Evolutionary conservation across 2,329 filamentous ascomycete species (phyloP), one percentile per base, ranked within the genome.

Genomic region (Colletotrichum sp.): DNA sequence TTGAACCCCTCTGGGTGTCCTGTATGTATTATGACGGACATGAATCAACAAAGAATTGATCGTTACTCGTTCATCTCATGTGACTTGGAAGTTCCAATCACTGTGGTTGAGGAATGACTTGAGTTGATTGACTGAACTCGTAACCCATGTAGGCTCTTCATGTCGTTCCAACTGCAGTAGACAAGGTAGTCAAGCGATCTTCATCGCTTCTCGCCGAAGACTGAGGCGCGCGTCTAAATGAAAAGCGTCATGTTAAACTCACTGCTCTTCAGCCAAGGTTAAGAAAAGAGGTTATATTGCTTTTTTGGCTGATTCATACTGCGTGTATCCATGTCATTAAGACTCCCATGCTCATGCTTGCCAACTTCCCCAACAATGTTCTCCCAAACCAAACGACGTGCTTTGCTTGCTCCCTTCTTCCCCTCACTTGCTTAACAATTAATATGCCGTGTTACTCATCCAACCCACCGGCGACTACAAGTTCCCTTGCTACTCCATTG

Each of bases 11-110:
- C 15, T 15, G 58, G 36, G 36, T 55, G 58, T 65, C 67, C 66
- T 69, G 74, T 74, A 72, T 58, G 75, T 78, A 75, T 78, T 78
- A 77, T 71, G 77, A 78, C 48, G 71, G 75, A 71, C 76, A 78
- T 77, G 77, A 75, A 77, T 73, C 58, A 69, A 73, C 65, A 73
- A 67, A 62, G 34, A 60, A 26, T 60, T 67, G 66, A 68, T 75
- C 36, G 34, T 61, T 60, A 66, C n/a, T 15, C 9, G n/a, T 18
- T 16, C 34, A 21, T 43, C 24, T 21, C 10, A 16, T 15, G 34
- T 21, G 36, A 48, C 28, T 24, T 26, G 0, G 3, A 21, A 21
- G 43, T 13, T 21, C 21, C 43, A 52, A 21, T 21, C 10, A 48
- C 43, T 6, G n/a, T 52, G 7, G 43, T 52, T 6, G 38, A n/a